Evolutionary conservation across 106 monocot genomes (phyloP), one percentile per base, ranked within the genome.

Genomic region (Allium sativum): DNA sequence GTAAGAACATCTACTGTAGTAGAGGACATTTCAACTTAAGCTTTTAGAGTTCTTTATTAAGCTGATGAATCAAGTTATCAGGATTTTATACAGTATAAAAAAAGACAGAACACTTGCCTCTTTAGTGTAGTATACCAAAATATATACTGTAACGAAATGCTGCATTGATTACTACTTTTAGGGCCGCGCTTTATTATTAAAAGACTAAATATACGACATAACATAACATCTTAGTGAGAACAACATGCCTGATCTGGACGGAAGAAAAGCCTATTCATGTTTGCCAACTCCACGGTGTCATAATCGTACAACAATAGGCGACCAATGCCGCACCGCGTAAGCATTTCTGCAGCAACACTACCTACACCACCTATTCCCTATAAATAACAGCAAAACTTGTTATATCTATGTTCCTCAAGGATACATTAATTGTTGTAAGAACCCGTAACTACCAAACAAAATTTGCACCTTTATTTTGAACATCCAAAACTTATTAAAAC

Each of bases 281-380:
- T 96, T 31, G 90, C 95, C 65, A 90, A 55, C 67, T 96, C 95
- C 66, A 90, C 95, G 13, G 86, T 87, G 53, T 96, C 95, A 82
- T 95, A 95, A 59, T 96, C 90, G 67, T 87, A 96, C 71, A 96
- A 80, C 76, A 96, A 72, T 20, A 96, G 75, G 21, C 95, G 86
- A 18, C 95, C 95, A 82, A 96, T 87, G 1, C 95, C 95, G 52
- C 90, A 96, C 45, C 87, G 74, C 44, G 95, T 96, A 21, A 96
- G 90, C 95, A 96, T 96, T 77, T 96, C 95, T 13, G 90, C 95
- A 48, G 95, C 86, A 67, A 96, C 95, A 70, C 95, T 96, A 44
- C 95, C 95, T 18, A 96, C 95, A 59, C 95, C 95, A 73, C 95
- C 95, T 70, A 96, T 87, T 56, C 95, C 95, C 95, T 96, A 59